phyloP scores from a whole-genome alignment of 2,329 filamentous ascomycete species.

The Trichoderma polysporum region DNA sequence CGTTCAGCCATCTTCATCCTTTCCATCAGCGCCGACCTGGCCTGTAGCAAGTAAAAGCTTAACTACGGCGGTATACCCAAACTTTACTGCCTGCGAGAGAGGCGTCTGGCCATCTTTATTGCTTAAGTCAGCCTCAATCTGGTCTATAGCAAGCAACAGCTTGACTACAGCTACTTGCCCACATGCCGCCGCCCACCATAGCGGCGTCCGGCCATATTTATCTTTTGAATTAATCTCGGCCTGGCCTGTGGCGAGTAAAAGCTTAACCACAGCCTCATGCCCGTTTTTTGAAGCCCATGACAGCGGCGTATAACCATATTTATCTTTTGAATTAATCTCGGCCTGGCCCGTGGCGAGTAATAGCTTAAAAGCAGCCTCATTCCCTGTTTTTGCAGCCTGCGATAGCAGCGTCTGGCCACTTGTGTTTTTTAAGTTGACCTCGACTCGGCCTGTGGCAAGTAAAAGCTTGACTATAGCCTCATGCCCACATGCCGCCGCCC shows the following conservation, averaged over 20 bases:
- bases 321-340: background rate
- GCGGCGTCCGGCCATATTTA: background rate
- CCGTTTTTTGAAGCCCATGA: background rate
- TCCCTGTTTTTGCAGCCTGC: background rate
- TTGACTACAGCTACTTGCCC: background rate
- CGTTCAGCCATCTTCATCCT: background rate
- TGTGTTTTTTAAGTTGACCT: background rate
- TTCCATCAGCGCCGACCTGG: background rate
- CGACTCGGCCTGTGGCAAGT: background rate
- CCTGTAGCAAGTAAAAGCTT: background rate
- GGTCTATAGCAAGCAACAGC: background rate
- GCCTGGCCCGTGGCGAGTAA: background rate
- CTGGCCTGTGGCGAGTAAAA: background rate
- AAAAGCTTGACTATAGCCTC: background rate
- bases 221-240: background rate
- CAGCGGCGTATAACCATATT: background rate
- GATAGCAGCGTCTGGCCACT: background rate
- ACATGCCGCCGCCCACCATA: background rate
- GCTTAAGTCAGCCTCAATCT: background rate
- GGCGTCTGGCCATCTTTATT: background rate
- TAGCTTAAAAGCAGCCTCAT: background rate
- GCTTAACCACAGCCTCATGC: background rate
- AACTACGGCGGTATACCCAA: background rate
- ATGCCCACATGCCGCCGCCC: background rate
- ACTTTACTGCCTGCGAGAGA: background rate